These are phyloP conservation scores for Panellus pusillus DNA, from an alignment of 768 basidiomycete genomes.

Conservation along the genomic window DNA sequence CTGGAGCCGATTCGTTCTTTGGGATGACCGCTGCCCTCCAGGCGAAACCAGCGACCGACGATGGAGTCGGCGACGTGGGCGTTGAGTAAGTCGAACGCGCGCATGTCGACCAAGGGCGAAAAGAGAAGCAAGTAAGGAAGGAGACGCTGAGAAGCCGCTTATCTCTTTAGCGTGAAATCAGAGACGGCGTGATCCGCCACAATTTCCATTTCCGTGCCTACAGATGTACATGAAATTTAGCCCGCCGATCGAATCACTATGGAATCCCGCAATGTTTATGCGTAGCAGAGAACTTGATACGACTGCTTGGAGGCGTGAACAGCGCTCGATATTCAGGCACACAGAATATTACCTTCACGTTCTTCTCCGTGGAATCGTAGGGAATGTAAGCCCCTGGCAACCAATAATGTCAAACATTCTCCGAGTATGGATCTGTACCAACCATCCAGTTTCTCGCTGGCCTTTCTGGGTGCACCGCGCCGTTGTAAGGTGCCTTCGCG, in stretches of 20 bases:
- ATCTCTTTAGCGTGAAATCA: not conserved
- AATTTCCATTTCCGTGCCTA: not conserved
- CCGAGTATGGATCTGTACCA: conserved; percentile 16
- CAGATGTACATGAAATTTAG: not conserved
- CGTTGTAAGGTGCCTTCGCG: conserved; percentile 54
- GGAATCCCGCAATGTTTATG: not conserved
- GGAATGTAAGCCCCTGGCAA: conserved; percentile 54
- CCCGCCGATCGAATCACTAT: too few relatives aligned
- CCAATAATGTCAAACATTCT: not conserved
- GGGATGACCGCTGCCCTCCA: conserved; percentile 70
- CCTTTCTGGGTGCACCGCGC: conserved; percentile 62
- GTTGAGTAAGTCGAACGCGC: conserved; percentile 42
- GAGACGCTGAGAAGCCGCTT: not conserved
- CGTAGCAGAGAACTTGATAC: conserved; percentile 20
- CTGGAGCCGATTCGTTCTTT: conserved; percentile 63
- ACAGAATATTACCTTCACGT: conserved; percentile 42
- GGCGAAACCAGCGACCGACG: conserved; percentile 60
- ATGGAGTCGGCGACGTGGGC: conserved; percentile 42
- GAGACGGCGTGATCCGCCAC: too few relatives aligned
- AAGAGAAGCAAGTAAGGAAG: not conserved
- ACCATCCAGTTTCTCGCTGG: conserved; percentile 53
- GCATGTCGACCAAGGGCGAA: conserved; percentile 6
- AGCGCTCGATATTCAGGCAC: not conserved
- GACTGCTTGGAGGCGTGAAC: not conserved
- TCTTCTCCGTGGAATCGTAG: conserved; percentile 50